Evolutionary conservation across 2,329 filamentous ascomycete genomes (phyloP).

Genomic region (Paecilomyces variotii): DNA sequence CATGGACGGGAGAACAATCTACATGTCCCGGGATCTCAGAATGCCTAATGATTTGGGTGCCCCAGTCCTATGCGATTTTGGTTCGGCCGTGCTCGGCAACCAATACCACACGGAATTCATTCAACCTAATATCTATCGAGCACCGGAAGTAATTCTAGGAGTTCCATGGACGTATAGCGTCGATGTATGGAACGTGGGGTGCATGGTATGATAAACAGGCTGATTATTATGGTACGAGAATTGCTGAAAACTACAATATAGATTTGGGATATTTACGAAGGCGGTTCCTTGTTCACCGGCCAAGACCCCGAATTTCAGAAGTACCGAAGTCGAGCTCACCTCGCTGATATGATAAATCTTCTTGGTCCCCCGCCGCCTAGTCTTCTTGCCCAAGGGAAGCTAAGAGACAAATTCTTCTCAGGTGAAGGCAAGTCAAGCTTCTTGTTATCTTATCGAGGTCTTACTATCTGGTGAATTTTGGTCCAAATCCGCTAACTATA

Average conservation of each 20-base stretch:
- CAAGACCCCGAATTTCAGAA: slow-evolving; percentile 28
- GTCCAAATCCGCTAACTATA: too few relatives aligned
- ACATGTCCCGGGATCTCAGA: slow-evolving; percentile 34
- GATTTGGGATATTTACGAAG: slow-evolving; percentile 46
- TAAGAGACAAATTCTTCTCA: background rate
- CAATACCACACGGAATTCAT: slow-evolving; percentile 20
- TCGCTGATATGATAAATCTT: slow-evolving; percentile 40
- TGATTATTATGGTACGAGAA: too few relatives aligned
- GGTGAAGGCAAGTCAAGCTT: background rate
- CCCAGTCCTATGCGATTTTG: slow-evolving; percentile 44
- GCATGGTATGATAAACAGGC: slow-evolving; percentile 34
- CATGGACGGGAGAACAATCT: slow-evolving; percentile 34
- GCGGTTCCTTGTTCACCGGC: slow-evolving; percentile 37
- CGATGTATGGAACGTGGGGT: slow-evolving; percentile 48
- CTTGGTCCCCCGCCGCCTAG: slow-evolving; percentile 36
- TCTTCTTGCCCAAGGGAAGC: slow-evolving; percentile 25
- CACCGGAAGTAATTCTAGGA: slow-evolving; percentile 41
- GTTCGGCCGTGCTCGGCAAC: slow-evolving; percentile 20
- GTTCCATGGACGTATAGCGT: slow-evolving; percentile 39
- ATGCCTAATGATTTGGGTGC: slow-evolving; percentile 7
- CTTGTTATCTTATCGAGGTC: too few relatives aligned
- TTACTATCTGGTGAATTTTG: too few relatives aligned
- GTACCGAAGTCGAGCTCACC: slow-evolving; percentile 35
- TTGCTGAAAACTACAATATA: slow-evolving; percentile 9
- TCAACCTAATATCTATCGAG: slow-evolving; percentile 27